Conservation (phyloP, 345 rosid species). For the Salix dunnii region DNA sequence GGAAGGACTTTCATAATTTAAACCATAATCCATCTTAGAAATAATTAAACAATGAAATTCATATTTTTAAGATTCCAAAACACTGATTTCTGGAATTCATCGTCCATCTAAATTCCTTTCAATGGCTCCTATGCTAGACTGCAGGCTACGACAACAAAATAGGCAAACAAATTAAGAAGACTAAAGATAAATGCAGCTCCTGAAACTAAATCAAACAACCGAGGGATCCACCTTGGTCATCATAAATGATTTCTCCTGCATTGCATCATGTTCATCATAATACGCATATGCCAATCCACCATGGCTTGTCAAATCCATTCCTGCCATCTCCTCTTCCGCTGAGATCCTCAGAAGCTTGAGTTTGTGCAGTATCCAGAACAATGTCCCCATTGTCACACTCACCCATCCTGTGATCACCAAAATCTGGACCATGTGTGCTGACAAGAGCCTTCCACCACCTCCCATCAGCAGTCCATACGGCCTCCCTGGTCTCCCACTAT, state of each 20-base stretch:
- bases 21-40: background rate
- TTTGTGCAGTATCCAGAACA: constrained; percentile 29
- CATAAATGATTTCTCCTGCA: constrained; percentile 15
- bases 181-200: background rate
- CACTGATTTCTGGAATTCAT: background rate
- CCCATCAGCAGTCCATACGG: constrained; percentile 42
- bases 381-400: constrained; percentile 38
- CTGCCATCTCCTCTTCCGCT: constrained; percentile 36
- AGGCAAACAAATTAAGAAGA: background rate
- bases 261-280: constrained; percentile 12
- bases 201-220: background rate
- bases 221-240: background rate
- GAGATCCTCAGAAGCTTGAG: constrained; percentile 35
- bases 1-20: background rate
- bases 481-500: constrained; percentile 26
- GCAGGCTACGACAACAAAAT: background rate
- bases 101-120: background rate
- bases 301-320: constrained; percentile 43
- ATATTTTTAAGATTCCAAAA: background rate
- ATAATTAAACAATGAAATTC: background rate
- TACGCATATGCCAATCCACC: constrained; percentile 37
- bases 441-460: constrained; percentile 38
- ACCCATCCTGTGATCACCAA: constrained; percentile 34
- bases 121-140: background rate
- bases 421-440: constrained; percentile 38